Evolutionary conservation across 257 asterid species (phyloP).

Genomic region (Gentiana dahurica): DNA sequence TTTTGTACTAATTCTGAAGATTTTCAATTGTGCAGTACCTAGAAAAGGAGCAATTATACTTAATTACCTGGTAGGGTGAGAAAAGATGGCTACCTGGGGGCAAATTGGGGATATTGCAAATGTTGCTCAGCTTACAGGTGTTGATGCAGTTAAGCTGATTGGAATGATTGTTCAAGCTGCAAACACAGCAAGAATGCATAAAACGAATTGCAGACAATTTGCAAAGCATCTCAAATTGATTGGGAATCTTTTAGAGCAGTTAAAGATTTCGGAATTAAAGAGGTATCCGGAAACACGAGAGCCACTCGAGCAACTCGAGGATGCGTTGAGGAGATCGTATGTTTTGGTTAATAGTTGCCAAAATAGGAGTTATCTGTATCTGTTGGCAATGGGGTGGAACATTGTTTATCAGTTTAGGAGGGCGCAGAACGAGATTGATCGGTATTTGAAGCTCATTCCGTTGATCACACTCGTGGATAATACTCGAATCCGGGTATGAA

Average conservation of each 20-base stretch:
- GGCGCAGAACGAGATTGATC: conserved; percentile 81
- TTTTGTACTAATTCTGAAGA: no score
- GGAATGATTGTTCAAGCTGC: conserved; percentile 78
- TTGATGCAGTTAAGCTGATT: conserved; percentile 61
- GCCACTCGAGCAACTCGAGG: conserved; percentile 78
- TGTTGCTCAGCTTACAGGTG: conserved; percentile 63
- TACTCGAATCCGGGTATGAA: conserved; percentile 73
- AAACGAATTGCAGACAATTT: conserved; percentile 65
- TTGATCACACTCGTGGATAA: conserved; percentile 83
- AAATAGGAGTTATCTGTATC: conserved; percentile 65
- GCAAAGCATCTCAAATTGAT: conserved; percentile 67
- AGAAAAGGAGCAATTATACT: no score
- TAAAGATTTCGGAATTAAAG: conserved; percentile 63
- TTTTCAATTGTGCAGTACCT: no score
- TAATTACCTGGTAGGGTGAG: not conserved
- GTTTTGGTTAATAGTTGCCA: conserved; percentile 74
- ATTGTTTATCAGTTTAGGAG: conserved; percentile 80
- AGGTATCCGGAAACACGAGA: conserved; percentile 75
- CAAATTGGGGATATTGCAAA: conserved; percentile 68
- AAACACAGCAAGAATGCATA: conserved; percentile 70
- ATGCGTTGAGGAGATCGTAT: conserved; percentile 70
- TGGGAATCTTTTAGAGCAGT: conserved; percentile 65
- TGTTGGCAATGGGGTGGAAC: conserved; percentile 93
- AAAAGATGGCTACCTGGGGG: conserved; percentile 54
- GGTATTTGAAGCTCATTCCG: conserved; percentile 73